phyloP scores from a whole-genome alignment of 2,329 filamentous ascomycete species.

The Metarhizium brunneum region DNA sequence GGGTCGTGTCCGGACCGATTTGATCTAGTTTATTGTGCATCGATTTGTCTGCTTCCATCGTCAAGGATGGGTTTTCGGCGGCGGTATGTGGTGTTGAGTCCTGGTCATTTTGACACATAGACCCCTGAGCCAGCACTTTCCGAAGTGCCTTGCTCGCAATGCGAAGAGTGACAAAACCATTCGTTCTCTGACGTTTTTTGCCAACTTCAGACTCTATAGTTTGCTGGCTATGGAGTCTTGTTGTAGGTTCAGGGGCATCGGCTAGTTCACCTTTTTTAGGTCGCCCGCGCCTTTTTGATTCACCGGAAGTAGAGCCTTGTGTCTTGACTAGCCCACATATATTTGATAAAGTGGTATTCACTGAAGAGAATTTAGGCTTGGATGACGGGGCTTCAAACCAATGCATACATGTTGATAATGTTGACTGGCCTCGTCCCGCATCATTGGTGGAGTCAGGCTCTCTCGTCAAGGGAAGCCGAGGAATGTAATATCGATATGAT shows the following conservation, averaged over 20 bases:
- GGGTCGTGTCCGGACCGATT: not conserved
- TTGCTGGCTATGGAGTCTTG: not conserved
- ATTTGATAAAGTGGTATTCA: not conserved
- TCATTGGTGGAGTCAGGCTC: not conserved
- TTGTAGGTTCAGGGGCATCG: not conserved
- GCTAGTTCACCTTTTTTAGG: not conserved
- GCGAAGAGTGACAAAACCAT: conserved; percentile 1
- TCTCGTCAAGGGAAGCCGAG: not conserved
- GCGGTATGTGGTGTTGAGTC: not conserved
- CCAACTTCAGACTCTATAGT: not conserved
- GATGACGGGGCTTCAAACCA: conserved; percentile 4
- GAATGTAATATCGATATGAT: conserved; percentile 23
- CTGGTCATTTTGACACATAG: not conserved
- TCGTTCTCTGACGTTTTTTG: not conserved
- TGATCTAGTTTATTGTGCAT: not conserved
- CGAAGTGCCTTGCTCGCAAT: conserved; percentile 2
- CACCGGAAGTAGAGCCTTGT: not conserved
- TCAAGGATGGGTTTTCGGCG: not conserved
- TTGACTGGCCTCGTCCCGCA: not conserved
- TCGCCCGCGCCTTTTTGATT: not conserved
- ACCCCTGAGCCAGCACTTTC: not conserved
- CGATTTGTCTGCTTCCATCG: not conserved
- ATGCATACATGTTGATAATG: conserved; percentile 4
- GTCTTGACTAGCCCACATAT: not conserved
- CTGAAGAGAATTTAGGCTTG: not conserved